Evolutionary conservation across 2,329 filamentous ascomycete species (phyloP).

Genomic region (Stagonosporopsis rhizophila): DNA sequence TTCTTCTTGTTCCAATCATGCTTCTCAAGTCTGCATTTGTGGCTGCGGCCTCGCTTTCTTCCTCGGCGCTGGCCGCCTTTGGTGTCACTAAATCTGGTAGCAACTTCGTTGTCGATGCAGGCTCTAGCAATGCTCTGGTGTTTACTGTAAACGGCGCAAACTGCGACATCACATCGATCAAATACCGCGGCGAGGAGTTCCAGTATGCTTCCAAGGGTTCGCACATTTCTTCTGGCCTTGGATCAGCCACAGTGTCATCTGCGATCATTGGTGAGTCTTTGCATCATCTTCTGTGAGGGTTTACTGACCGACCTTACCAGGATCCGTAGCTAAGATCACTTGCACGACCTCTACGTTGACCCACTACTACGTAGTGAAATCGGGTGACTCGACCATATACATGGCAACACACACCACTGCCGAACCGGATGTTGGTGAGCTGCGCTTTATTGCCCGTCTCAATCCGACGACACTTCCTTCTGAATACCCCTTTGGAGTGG

Average conservation of each 20-base stretch:
- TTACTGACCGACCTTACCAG: background rate
- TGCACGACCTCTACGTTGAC: slow-evolving; percentile 67
- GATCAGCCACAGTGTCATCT: slow-evolving; percentile 63
- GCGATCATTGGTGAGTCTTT: slow-evolving; percentile 35
- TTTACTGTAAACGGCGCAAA: slow-evolving; percentile 53
- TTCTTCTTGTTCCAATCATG: slow-evolving; percentile 25
- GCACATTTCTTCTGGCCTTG: slow-evolving; percentile 67
- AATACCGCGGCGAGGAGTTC: slow-evolving; percentile 65
- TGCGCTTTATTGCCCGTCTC: slow-evolving; percentile 70
- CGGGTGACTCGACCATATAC: slow-evolving; percentile 65
- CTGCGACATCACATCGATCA: slow-evolving; percentile 70
- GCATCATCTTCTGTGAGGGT: background rate
- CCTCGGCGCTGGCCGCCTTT: slow-evolving; percentile 44
- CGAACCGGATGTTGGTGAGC: slow-evolving; percentile 55
- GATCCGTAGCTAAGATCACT: slow-evolving; percentile 62
- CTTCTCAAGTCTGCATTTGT: slow-evolving; percentile 34
- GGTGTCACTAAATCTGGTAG: slow-evolving; percentile 42
- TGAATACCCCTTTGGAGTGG: slow-evolving; percentile 50
- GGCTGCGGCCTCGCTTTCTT: slow-evolving; percentile 36
- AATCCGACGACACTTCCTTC: slow-evolving; percentile 52
- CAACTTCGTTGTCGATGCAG: slow-evolving; percentile 46
- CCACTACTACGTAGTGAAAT: slow-evolving; percentile 68
- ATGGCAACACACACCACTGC: slow-evolving; percentile 66
- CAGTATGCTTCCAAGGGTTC: slow-evolving; percentile 61
- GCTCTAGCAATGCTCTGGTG: slow-evolving; percentile 41